phyloP scores from a whole-genome alignment of 1,284 basidiomycete genomes.

The Ganoderma sp. region DNA sequence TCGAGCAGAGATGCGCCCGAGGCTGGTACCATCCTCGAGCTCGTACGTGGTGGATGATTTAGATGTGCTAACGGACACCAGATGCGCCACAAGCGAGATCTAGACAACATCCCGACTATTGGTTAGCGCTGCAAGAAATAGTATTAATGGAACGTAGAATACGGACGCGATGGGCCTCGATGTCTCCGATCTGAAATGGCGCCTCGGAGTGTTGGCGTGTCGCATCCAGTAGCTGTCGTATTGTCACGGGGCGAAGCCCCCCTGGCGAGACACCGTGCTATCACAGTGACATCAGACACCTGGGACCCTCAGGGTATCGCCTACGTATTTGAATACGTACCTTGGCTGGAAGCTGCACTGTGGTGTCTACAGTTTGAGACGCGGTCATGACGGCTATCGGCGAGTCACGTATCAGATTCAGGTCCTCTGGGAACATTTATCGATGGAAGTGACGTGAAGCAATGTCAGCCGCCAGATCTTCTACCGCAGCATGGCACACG shows the following conservation, averaged over 20 bases:
- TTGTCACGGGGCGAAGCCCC: constrained; percentile 57
- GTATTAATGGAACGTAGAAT: not conserved
- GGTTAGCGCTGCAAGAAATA: constrained; percentile 41
- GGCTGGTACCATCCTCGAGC: constrained; percentile 43
- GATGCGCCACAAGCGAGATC: constrained; percentile 54
- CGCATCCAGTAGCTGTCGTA: constrained; percentile 62
- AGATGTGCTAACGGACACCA: constrained; percentile 50
- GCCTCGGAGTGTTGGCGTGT: constrained; percentile 55
- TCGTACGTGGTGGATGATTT: constrained; percentile 45
- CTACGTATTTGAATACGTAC: not conserved
- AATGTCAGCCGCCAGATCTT: not conserved
- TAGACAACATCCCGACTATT: constrained; percentile 27
- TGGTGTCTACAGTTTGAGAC: not conserved
- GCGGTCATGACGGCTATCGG: constrained; percentile 5
- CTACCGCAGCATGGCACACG: not conserved
- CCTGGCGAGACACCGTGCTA: constrained; percentile 4
- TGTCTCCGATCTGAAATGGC: constrained; percentile 61
- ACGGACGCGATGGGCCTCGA: constrained; percentile 45
- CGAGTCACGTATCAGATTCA: not conserved
- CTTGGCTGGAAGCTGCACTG: not conserved
- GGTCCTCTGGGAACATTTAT: not conserved
- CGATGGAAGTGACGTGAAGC: not conserved
- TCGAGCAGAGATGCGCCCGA: constrained; percentile 37
- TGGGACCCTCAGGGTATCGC: not conserved
- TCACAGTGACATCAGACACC: not conserved